Base-by-base conservation (phyloP, 2,329 filamentous ascomycete genomes). In the Diaporthe caulivora region DNA sequence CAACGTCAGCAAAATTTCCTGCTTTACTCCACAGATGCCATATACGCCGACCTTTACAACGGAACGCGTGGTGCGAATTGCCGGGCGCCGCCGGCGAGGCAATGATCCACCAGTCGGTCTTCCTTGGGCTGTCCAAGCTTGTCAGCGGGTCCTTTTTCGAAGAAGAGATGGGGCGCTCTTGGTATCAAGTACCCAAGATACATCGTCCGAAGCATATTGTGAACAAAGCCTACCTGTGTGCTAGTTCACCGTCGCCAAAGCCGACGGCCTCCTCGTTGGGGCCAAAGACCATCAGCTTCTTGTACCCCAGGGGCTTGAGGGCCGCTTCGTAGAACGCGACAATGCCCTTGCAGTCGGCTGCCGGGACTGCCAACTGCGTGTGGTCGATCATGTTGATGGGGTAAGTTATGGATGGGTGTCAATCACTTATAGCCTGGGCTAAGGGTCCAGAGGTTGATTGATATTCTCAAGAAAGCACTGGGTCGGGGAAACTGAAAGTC, bases 281-380 rank as follows among this genome's bases (percentile, higher is more conserved):
- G 4, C 72, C 78, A 57, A 79, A 79, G 49, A 79, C 72, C 9
- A 79, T 31, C 17, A 77, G 75, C 44, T 80, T 77, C 42, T 77
- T 77, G 79, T 84, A 84, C 54, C 82, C 82, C 40, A 85, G 78
- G 2, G 82, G 80, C 44, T 78, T 78, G 26, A 85, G 81, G 37
- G 80, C 81, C 11, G 77, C 77, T 44, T 80, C 76, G 77, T 85
- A 85, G 73, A 83, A 81, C 10, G 75, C 75, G 2, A 84, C 76
- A 53, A 77, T 72, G 31, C 79, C 75, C 69, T 78, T 72, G 78
- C 80, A 78, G 47, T 78, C 76, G 54, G 75, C 77, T 65, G 78
- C 74, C 64, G 82, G 76, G 67, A 82, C 77, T 26, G 69, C 71
- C 73, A 84, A 75, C 68, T 78, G 76, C 53, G 79, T 77, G 78